Evolutionary conservation across 352 stramenopile genomes (phyloP).

Genomic region (Blastocystis sp.): DNA sequence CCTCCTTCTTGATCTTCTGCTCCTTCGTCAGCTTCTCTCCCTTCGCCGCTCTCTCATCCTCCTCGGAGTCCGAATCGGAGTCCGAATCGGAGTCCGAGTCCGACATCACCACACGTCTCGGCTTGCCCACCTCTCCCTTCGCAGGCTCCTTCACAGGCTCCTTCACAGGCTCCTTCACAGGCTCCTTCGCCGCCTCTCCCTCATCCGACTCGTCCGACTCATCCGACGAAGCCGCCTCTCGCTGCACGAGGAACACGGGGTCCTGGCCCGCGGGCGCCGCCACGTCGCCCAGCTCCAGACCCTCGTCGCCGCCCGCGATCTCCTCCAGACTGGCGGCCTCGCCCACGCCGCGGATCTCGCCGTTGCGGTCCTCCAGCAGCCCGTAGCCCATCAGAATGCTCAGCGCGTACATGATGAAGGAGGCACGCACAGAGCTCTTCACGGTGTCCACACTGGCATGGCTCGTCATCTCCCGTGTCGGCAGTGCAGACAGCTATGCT

Average conservation of each 20-base stretch:
- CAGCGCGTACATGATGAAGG: not conserved
- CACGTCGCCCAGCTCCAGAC: not conserved
- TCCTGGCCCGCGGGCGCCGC: not conserved
- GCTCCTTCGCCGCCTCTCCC: not conserved
- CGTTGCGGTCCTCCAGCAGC: constrained; percentile 43
- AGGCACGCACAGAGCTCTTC: not conserved
- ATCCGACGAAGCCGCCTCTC: not conserved
- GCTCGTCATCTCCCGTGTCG: not conserved
- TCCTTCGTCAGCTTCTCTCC: not conserved
- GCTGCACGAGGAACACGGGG: not conserved
- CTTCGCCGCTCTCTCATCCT: not conserved
- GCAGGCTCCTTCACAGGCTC: too few relatives aligned
- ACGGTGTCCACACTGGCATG: not conserved
- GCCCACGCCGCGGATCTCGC: not conserved
- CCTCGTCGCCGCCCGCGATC: not conserved
- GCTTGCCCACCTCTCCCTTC: too few relatives aligned
- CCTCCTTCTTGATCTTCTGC: not conserved
- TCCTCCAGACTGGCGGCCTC: not conserved
- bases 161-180: too few relatives aligned
- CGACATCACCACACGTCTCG: not conserved
- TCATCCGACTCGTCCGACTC: not conserved
- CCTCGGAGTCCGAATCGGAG: not conserved
- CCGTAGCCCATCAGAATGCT: not conserved
- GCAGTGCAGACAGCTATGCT: not conserved
- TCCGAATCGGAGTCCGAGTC: not conserved